Percentiles rank a stretch among this genome's conserved stretches.
Evolutionary conservation across 2,329 filamentous ascomycete genomes (phyloP).

Genomic region (Dryadomyces quercus-mongolicae): DNA sequence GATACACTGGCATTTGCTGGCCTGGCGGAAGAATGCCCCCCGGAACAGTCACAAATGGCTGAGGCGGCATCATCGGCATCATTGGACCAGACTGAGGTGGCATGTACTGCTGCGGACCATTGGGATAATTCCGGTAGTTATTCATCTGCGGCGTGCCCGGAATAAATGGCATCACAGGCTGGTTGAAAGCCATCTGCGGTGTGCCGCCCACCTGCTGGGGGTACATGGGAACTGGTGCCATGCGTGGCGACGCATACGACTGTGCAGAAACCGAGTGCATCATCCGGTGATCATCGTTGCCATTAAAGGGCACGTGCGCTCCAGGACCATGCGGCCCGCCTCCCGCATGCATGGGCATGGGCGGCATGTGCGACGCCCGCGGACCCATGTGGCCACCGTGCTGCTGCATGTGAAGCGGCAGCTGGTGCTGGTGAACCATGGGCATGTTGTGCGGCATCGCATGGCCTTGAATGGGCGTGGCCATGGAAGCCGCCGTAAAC

Average conservation of each 20-base stretch:
- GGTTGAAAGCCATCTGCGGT: conserved; percentile 57
- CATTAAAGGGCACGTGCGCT: conserved; percentile 54
- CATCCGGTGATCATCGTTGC: conserved; percentile 68
- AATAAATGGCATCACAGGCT: conserved; percentile 61
- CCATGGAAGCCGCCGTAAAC: conserved; percentile 34
- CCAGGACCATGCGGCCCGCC: conserved; percentile 49
- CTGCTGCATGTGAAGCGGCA: conserved; percentile 66
- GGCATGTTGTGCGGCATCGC: conserved; percentile 58
- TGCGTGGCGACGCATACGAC: conserved; percentile 74
- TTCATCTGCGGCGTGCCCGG: conserved; percentile 59
- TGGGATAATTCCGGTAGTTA: conserved; percentile 58
- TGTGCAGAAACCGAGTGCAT: conserved; percentile 74
- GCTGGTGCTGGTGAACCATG: conserved; percentile 60
- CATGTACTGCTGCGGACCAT: conserved; percentile 63
- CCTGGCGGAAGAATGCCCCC: conserved; percentile 55
- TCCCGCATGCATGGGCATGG: conserved; percentile 64
- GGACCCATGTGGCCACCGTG: conserved; percentile 57
- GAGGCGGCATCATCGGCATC: conserved; percentile 74
- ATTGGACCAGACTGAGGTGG: conserved; percentile 59
- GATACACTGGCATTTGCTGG: conserved; percentile 74
- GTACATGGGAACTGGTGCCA: conserved; percentile 60
- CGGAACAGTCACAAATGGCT: conserved; percentile 63
- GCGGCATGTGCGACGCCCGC: conserved; percentile 60
- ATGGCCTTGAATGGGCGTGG: conserved; percentile 40
- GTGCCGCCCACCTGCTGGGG: conserved; percentile 56